Base-by-base conservation (phyloP, 352 stramenopile species). In the Pythium dissotocum region DNA sequence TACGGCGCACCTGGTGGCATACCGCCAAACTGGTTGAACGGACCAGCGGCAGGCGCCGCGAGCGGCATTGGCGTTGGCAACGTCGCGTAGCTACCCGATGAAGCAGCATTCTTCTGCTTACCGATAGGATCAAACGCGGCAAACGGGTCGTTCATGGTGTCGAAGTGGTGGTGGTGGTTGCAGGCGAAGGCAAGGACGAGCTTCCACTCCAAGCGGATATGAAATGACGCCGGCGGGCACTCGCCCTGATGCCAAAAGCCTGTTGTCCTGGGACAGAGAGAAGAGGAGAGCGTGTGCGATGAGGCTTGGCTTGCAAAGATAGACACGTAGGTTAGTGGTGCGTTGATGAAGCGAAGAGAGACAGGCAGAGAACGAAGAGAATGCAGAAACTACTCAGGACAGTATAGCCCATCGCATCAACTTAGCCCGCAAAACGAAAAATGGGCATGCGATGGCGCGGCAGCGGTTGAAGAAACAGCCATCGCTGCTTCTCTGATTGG, bases 131-230 rank as follows among this genome's bases (percentile, higher is more conserved):
- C 79, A 18, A 91, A 65, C 68, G 80, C 77, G 33, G 80, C 77
- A 62, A 91, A 91, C 42, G 82, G 82, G 56, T 89, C 80, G 66
- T 88, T 89, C 82, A 90, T 89, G 28, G 42, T 63, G 61, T 48
- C 7, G 40, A 38, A n/a, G 24, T 44, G 48, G 13, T 48, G 35
- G 21, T 46, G 35, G 33, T 12, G n/a, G 28, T 10, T 18, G 26
- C 5, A 49, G 21, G 30, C 38, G 16, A 35, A 14, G 4, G 18
- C 21, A 35, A 38, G 13, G 32, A 33, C 18, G 14, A 14, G 38
- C 8, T 24, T 21, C n/a, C 40, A 63, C 46, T 48, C 28, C 30
- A 38, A 59, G 38, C 53, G 33, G 61, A 51, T n/a, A 44, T 38
- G 66, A 73, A 70, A 70, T 70, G 61, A 63, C 32, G 4, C 70